Evolutionary conservation across 768 basidiomycete genomes (phyloP).

Genomic region (Porphyrellus cyaneotinctus): DNA sequence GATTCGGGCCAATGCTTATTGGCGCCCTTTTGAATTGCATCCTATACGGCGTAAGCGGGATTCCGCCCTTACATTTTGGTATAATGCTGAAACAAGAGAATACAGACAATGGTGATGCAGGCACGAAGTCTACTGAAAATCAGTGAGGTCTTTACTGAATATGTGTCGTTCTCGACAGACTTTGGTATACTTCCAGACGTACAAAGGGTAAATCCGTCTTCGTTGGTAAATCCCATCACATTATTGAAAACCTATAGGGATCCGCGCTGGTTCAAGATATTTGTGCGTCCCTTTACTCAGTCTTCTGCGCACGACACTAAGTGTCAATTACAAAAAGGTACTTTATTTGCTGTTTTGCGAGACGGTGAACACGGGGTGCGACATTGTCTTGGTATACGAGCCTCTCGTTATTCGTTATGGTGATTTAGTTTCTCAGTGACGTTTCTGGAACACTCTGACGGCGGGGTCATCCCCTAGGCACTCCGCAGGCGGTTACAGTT

Average conservation of each 20-base stretch:
- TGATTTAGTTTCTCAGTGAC: constrained; percentile 9
- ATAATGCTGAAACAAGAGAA: not conserved
- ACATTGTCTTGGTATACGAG: constrained; percentile 43
- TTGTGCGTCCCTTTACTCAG: constrained; percentile 31
- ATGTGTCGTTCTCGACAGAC: not conserved
- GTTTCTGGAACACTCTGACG: constrained; percentile 1
- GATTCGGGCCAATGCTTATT: constrained; percentile 30
- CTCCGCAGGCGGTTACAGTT: not conserved
- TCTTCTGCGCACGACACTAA: not conserved
- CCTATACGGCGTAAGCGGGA: constrained; percentile 11
- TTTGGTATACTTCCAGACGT: not conserved
- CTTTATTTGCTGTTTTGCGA: constrained; percentile 23
- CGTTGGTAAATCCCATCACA: not conserved
- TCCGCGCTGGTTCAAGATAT: constrained; percentile 24
- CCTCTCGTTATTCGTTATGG: constrained; percentile 46
- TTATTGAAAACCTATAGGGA: not conserved
- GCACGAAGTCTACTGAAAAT: not conserved
- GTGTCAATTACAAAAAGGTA: not conserved
- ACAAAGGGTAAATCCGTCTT: not conserved
- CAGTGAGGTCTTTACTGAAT: not conserved
- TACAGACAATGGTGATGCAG: constrained; percentile 10
- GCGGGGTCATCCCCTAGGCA: constrained; percentile 22
- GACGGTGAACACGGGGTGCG: constrained; percentile 44
- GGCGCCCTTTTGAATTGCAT: constrained; percentile 13
- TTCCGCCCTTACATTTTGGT: not conserved